These are phyloP conservation scores for Aspergillus brunneoviolaceus DNA, from an alignment of 2,329 filamentous ascomycete genomes.

Conservation along the genomic window DNA sequence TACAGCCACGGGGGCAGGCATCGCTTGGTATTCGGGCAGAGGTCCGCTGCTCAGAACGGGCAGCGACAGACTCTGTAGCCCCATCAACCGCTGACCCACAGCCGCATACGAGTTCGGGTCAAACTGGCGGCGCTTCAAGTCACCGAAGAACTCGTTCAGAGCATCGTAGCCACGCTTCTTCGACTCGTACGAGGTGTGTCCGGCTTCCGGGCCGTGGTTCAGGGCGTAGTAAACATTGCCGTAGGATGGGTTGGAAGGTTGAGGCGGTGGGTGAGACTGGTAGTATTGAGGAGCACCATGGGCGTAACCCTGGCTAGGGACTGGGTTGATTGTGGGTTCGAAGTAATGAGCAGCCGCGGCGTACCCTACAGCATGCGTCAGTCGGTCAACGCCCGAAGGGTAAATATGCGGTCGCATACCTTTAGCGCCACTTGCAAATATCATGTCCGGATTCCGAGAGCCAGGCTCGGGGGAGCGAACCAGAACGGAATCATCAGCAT, in stretches of 20 bases:
- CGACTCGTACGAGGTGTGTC: conserved; percentile 63
- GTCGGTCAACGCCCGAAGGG: neutral
- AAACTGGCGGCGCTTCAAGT: conserved; percentile 86
- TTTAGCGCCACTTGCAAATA: conserved; percentile 39
- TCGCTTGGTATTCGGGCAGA: conserved; percentile 54
- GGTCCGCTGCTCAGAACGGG: conserved; percentile 59
- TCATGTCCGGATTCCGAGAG: conserved; percentile 44
- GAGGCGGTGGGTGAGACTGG: conserved; percentile 55
- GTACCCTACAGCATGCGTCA: conserved; percentile 24
- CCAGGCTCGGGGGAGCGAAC: conserved; percentile 64
- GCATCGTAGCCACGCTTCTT: conserved; percentile 85
- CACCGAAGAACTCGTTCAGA: conserved; percentile 90
- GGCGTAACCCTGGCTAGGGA: conserved; percentile 41
- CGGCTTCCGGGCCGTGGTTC: conserved; percentile 65
- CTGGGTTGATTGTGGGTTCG: conserved; percentile 51
- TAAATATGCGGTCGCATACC: conserved; percentile 24
- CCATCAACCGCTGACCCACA: conserved; percentile 83
- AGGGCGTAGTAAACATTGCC: conserved; percentile 76
- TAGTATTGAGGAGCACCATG: conserved; percentile 53
- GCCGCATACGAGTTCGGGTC: conserved; percentile 87
- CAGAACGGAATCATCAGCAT: conserved; percentile 88
- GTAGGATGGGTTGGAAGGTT: conserved; percentile 60
- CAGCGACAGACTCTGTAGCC: conserved; percentile 69
- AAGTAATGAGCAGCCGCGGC: conserved; percentile 56
- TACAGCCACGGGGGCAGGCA: conserved; percentile 56